Evolutionary conservation across 108 stramenopile species (phyloP).

Genomic region (Cyclotella kingstonii): DNA sequence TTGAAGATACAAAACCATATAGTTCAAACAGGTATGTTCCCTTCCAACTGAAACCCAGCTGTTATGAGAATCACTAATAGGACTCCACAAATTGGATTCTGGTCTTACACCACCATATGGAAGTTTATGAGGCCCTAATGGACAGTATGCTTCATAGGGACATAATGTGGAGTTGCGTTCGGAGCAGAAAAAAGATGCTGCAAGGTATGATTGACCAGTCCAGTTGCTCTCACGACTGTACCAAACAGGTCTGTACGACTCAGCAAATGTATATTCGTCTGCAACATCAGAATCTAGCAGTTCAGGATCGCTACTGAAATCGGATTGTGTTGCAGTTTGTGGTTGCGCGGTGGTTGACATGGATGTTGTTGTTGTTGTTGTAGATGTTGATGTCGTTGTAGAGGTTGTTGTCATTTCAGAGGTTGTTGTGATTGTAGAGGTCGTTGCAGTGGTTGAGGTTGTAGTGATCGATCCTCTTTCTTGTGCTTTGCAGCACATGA

Average conservation of each 20-base stretch:
- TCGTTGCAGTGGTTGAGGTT: not conserved
- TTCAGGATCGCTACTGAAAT: not conserved
- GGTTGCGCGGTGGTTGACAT: not conserved
- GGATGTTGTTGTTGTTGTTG: not conserved
- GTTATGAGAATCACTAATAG: constrained; percentile 19
- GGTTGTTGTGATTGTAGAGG: not conserved
- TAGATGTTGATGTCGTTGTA: not conserved
- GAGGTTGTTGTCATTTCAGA: not conserved
- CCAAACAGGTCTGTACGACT: constrained; percentile 2
- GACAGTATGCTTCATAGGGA: constrained; percentile 24
- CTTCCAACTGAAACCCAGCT: constrained; percentile 27
- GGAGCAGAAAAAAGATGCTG: constrained; percentile 11
- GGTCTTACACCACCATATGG: constrained; percentile 16
- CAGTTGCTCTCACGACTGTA: constrained; percentile 10
- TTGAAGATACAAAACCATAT: constrained; percentile 14
- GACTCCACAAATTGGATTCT: constrained; percentile 16
- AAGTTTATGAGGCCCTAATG: constrained; percentile 12
- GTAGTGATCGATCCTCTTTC: not conserved
- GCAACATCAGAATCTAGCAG: not conserved
- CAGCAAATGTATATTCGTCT: constrained; percentile 2
- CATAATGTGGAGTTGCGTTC: constrained; percentile 6
- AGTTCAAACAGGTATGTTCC: constrained; percentile 14
- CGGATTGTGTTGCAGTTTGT: not conserved
- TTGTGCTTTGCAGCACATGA: constrained; percentile 14
- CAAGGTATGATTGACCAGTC: constrained; percentile 6